These are phyloP conservation scores for Pinus taeda DNA, from an alignment of 75 land plant species.

Conservation along the genomic window DNA sequence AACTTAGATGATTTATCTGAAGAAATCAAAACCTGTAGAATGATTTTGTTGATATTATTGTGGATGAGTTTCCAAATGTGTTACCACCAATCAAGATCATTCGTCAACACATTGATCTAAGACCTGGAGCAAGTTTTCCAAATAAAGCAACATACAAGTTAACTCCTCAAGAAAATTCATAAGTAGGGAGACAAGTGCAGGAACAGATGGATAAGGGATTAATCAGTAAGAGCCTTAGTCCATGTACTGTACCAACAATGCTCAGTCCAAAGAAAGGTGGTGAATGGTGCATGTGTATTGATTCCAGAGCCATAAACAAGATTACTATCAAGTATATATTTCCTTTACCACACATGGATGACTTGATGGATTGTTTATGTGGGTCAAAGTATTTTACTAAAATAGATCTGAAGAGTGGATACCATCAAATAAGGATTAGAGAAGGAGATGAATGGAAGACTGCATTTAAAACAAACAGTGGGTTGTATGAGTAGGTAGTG, in stretches of 20 bases:
- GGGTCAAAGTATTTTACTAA: neutral
- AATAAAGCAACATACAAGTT: neutral
- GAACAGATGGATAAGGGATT: neutral
- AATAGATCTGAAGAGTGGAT: conserved; percentile 5
- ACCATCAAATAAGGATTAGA: conserved; percentile 11
- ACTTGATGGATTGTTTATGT: neutral
- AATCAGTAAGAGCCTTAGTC: neutral
- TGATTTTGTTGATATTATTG: too few species aligned
- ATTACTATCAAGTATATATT: neutral
- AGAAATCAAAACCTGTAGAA: too few species aligned
- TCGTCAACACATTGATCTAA: too few species aligned
- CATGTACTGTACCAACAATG: neutral
- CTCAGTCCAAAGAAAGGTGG: neutral
- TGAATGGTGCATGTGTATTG: neutral
- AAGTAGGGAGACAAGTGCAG: neutral
- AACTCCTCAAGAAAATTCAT: neutral
- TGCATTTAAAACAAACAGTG: too few species aligned
- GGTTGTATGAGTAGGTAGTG: too few species aligned
- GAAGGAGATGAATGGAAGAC: conserved; percentile 2
- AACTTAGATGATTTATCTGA: too few species aligned
- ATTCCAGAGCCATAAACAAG: neutral
- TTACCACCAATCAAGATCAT: too few species aligned
- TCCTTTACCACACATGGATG: conserved; percentile 6
- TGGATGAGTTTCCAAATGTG: too few species aligned
- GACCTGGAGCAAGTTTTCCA: neutral